Base-by-base conservation (phyloP, 2,329 filamentous ascomycete species). In the Zalaria sp. region DNA sequence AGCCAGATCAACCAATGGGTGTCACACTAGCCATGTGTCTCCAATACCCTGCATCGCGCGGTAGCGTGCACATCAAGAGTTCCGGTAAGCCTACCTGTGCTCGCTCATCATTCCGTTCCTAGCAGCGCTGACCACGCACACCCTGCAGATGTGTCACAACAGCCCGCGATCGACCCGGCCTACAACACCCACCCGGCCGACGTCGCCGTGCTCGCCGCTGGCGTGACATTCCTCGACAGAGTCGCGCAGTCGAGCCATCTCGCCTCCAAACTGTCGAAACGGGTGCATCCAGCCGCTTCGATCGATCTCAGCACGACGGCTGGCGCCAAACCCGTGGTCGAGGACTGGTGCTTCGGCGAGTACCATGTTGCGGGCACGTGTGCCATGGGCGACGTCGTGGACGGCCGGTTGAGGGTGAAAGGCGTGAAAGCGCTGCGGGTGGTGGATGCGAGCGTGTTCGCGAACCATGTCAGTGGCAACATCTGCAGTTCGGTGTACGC, bases 181-280 rank as follows among this genome's bases (percentile, higher is more conserved):
- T 53, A 50, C 38, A 34, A 51, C 4, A 44, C 41, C 27, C 44
- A 51, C 35, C 43, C 46, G 29, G 48, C 49, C 25, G 51, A 53
- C 34, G 43, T 53, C 27, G 43, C 42, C 25, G 44, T 54, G 6
- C 34, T 52, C 4, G 54, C 53, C 25, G 53, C 53, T 5, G 53
- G 57, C 6, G 40, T 60, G 10, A 49, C 53, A 26, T 54, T 73
- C 38, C 44, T 65, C 4, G 57, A 66, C 1, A 54, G 61, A 18
- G 66, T 73, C 55, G 59, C 61, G 4, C 51, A 63, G 9, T 63
- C 62, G 7, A 53, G 61, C 1, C 55, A 56, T 0, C 64, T 73
- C 27, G 57, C 57, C 0, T 50, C 62, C 8, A 64, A 57, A 9
- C 64, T 74, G 34, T 41, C 46, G 0, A 45, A 46, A 28, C 56